Evolutionary conservation across 805 yeast species (phyloP).

Genomic region (Kodamaea restingae): DNA sequence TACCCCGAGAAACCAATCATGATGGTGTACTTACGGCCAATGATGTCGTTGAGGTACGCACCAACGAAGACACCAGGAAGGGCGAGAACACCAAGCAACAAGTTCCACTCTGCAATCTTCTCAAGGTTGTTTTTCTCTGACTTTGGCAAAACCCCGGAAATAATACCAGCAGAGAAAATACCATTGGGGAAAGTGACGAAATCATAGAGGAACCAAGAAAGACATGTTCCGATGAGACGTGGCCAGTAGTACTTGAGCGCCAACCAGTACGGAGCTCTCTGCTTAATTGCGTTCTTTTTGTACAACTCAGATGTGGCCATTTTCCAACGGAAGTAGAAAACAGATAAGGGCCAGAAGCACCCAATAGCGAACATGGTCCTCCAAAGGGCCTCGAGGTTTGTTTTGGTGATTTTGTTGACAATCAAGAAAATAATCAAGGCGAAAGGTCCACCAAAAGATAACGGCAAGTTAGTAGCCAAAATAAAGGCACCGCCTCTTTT

Average conservation of each 20-base stretch:
- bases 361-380: constrained; percentile 66
- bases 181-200: constrained; percentile 80
- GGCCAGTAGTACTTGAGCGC: constrained; percentile 66
- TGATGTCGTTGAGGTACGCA: constrained; percentile 56
- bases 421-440: constrained; percentile 64
- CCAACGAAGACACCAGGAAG: constrained; percentile 74
- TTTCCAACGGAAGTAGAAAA: constrained; percentile 67
- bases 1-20: constrained; percentile 70
- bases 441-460: constrained; percentile 77
- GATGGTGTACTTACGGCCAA: constrained; percentile 71
- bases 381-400: constrained; percentile 50
- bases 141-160: constrained; percentile 44
- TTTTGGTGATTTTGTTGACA: constrained; percentile 53
- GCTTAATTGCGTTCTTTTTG: constrained; percentile 60
- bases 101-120: constrained; percentile 68
- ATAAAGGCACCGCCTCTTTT: constrained; percentile 64
- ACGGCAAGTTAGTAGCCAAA: constrained; percentile 67
- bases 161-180: constrained; percentile 57
- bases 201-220: constrained; percentile 77
- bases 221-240: constrained; percentile 64
- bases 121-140: constrained; percentile 39
- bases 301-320: constrained; percentile 66
- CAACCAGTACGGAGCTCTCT: constrained; percentile 48
- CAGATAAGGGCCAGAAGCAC: constrained; percentile 63
- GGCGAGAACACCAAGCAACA: constrained; percentile 59